Base-by-base conservation (phyloP, 768 basidiomycete species). In the Rubroboletus satanas region DNA sequence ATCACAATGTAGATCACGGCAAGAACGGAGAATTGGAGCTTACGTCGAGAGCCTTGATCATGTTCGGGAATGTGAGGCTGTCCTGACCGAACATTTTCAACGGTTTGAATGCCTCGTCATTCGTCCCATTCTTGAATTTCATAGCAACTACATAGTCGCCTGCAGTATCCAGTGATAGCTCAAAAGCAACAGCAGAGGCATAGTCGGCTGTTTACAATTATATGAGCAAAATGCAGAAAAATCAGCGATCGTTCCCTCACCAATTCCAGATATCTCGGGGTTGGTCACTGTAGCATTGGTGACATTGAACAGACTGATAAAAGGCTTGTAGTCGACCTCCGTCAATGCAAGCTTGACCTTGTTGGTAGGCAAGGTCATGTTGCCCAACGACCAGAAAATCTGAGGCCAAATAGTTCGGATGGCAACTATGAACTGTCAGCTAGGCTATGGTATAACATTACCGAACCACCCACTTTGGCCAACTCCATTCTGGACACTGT, bases 311-410 rank as follows among this genome's bases (percentile, higher is more conserved):
- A 94, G 73, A 33, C 88, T 90, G 65, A 93, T 85, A 78, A 94
- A 90, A 11, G 91, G 85, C 72, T 93, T 91, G 76, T 93, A 93
- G 57, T 90, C 88, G 7, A 86, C 82, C 72, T 87, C 82, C 57
- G 88, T 79, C 62, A 92, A 71, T 64, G 85, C 79, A 68, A 94
- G 76, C 67, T 90, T 86, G 52, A 93, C 80, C 32, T 85, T 85
- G 72, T 90, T 87, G 58, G 77, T 79, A 57, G 84, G 78, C 73
- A 83, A 83, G 15, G 87, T 82, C 74, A 95, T 87, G 64, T 83
- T 84, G 62, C 88, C 82, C 56, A 94, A 77, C 21, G 87, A 82
- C 56, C 71, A 76, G 56, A 93, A 75, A 66, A 95, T 81, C 33
- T 85, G 82, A 59, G 84, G 81, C 51, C 90, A 74, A 56, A 91